These are phyloP conservation scores for Metrosideros polymorpha DNA, from an alignment of 441 rosid species.

Conservation along the genomic window DNA sequence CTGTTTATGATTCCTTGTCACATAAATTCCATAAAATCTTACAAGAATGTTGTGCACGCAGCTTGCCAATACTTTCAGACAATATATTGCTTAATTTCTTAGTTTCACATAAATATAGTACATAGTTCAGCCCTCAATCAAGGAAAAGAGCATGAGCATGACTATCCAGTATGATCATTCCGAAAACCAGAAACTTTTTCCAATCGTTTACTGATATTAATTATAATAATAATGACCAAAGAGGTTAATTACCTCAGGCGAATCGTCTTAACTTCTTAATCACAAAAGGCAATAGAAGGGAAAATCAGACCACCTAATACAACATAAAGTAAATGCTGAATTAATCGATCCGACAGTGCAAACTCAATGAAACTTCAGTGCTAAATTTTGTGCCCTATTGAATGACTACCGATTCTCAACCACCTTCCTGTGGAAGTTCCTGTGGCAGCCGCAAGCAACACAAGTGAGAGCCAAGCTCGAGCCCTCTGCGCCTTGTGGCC, in stretches of 20 bases:
- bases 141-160: background rate
- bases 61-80: background rate
- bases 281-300: background rate
- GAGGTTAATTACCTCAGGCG: background rate
- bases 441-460: conserved; percentile 4
- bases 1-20: background rate
- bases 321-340: background rate
- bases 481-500: background rate
- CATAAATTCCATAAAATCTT: background rate
- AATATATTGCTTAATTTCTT: background rate
- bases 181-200: background rate
- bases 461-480: background rate
- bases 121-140: background rate
- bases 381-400: background rate
- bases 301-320: background rate
- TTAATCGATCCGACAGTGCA: background rate
- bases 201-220: background rate
- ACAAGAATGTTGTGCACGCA: background rate
- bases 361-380: background rate
- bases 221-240: background rate
- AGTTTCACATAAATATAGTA: background rate
- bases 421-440: conserved; percentile 5
- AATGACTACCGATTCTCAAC: background rate
- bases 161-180: background rate
- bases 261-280: background rate